Evolutionary conservation across 306 rosid species (phyloP).

Genomic region (Quercus suber): DNA sequence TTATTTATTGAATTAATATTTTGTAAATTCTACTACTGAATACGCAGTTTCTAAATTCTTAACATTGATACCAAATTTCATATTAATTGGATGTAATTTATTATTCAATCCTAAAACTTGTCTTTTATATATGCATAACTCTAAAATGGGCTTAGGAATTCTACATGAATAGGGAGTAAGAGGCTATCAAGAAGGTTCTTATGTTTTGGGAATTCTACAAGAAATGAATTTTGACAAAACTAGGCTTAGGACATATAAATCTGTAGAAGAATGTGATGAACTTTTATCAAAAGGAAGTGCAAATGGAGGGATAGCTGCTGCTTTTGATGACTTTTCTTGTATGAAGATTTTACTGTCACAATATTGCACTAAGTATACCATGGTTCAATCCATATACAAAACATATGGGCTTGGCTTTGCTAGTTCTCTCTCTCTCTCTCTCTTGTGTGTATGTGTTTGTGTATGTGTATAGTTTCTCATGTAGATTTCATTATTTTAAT

Average conservation of each 20-base stretch:
- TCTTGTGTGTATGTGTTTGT: not conserved
- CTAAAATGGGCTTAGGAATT: no score
- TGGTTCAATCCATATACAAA: slow-evolving; percentile 23
- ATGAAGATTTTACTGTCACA: slow-evolving; percentile 23
- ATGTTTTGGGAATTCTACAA: slow-evolving; percentile 27
- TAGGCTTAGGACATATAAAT: slow-evolving; percentile 7
- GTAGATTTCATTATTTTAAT: not conserved
- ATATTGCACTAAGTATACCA: slow-evolving; percentile 40
- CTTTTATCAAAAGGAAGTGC: slow-evolving; percentile 22
- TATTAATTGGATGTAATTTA: no score
- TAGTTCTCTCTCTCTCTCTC: slow-evolving; percentile 1
- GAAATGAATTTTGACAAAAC: slow-evolving; percentile 25
- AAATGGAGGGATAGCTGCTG: slow-evolving; percentile 44
- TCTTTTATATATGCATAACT: no score
- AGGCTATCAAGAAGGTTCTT: slow-evolving; percentile 41
- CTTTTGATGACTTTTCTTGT: slow-evolving; percentile 46
- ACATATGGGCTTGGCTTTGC: slow-evolving; percentile 55
- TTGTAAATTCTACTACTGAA: no score
- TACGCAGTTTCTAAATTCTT: no score
- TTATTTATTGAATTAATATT: no score
- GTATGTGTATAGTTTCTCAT: not conserved
- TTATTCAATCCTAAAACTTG: no score
- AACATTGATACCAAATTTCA: no score
- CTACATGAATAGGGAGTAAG: slow-evolving; percentile 15
- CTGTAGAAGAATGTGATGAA: slow-evolving; percentile 16